These are phyloP conservation scores for Puccinia coronata DNA, from an alignment of 1,284 basidiomycete genomes.

Conservation along the genomic window DNA sequence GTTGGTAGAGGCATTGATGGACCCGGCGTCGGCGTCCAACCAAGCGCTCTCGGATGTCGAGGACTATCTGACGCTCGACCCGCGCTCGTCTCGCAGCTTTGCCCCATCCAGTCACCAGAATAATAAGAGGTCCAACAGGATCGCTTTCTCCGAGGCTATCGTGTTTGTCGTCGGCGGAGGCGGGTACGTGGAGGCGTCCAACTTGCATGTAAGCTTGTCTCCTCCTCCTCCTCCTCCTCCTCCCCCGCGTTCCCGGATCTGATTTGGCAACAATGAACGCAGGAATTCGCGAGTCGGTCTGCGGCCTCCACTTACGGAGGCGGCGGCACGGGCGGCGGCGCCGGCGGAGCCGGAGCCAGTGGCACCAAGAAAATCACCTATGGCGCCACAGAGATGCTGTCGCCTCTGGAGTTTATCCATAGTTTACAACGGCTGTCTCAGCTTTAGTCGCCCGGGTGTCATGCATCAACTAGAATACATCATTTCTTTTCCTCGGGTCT, in stretches of 20 bases:
- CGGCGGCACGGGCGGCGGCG: no score
- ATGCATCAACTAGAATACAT: no score
- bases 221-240: not conserved
- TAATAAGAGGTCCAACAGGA: slow-evolving; percentile 64
- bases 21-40: slow-evolving; percentile 84
- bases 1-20: slow-evolving; percentile 93
- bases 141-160: slow-evolving; percentile 83
- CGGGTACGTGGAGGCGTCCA: slow-evolving; percentile 95
- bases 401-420: slow-evolving; percentile 79
- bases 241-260: slow-evolving; percentile 47
- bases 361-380: slow-evolving; percentile 76
- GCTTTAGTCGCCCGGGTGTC: not conserved
- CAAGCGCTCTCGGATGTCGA: slow-evolving; percentile 94
- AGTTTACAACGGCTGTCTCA: slow-evolving; percentile 65
- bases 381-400: slow-evolving; percentile 91
- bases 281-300: slow-evolving; percentile 49
- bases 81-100: slow-evolving; percentile 66
- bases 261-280: slow-evolving; percentile 51
- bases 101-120: slow-evolving; percentile 62
- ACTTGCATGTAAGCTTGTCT: slow-evolving; percentile 80
- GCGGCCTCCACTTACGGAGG: slow-evolving; percentile 55
- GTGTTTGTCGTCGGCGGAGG: slow-evolving; percentile 97
- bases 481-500: not conserved
- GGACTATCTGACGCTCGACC: slow-evolving; percentile 92
- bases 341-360: slow-evolving; percentile 40